Evolutionary conservation across 768 basidiomycete genomes (phyloP).

Genomic region (Mycena amicta): DNA sequence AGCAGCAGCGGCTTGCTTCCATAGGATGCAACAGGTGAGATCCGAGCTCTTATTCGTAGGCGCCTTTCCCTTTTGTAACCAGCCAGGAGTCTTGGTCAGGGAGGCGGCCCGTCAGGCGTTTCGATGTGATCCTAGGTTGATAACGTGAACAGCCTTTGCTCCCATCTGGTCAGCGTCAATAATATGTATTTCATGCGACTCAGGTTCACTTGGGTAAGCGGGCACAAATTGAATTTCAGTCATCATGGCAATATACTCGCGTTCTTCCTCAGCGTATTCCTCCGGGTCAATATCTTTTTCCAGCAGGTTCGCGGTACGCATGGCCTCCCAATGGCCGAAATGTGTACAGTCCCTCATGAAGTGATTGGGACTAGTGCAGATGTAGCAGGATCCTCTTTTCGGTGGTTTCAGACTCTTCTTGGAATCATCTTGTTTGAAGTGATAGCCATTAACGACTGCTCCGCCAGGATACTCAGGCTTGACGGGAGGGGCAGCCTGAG

Average conservation of each 20-base stretch:
- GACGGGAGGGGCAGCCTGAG: not conserved
- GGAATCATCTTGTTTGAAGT: not conserved
- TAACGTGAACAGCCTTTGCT: not conserved
- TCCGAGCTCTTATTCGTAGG: not conserved
- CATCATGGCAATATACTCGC: not conserved
- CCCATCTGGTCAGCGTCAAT: not conserved
- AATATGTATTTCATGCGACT: not conserved
- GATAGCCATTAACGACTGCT: not conserved
- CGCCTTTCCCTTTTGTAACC: not conserved
- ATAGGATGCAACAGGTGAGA: not conserved
- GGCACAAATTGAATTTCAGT: not conserved
- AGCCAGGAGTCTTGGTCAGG: not conserved
- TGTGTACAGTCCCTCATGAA: constrained; percentile 3
- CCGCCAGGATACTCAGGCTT: not conserved
- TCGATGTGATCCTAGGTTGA: not conserved
- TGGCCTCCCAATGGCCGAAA: not conserved
- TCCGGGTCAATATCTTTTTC: not conserved
- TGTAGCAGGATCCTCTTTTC: not conserved
- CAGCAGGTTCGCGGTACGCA: not conserved
- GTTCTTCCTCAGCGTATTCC: not conserved
- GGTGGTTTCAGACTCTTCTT: not conserved
- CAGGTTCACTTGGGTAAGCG: not conserved
- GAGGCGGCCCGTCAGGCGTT: not conserved
- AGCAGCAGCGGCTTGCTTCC: not conserved
- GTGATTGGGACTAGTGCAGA: constrained; percentile 1